Evolutionary conservation across 139 green algal genomes (phyloP), one percentile per base, ranked within the genome.

Genomic region (Tetradesmus lagerheimii): DNA sequence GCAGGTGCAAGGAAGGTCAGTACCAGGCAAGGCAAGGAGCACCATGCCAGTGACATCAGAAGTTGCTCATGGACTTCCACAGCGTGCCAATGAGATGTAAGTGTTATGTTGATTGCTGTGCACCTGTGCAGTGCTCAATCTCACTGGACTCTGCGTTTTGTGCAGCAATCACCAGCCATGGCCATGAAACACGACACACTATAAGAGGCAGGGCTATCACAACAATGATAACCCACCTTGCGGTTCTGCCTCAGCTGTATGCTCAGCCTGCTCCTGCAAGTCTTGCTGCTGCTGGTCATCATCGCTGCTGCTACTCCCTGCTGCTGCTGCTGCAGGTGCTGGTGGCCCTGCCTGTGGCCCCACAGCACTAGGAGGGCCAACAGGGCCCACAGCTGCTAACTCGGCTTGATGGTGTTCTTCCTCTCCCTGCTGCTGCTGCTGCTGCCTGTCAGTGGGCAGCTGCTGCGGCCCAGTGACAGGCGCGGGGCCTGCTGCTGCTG

Each of bases 361-460:
- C 80, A 53, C 23, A 90, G 43, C 12, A 75, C 11, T 41, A 86
- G 80, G 47, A 0, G 82, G 82, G 29, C 43, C 82, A 20, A 39
- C 57, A 23, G 82, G 82, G 14, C 47, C 82, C 41, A 87, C 64
- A 34, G n/a, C 82, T 86, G 39, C 5, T 16, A 11, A 20, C 6
- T 4, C 39, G 14, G 38, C 41, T 57, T 75, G 14, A 27, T 86
- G 45, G n/a, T 14, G 6, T 53, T 53, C n/a, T 45, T 35, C 18
- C 45, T n/a, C 2, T 20, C 6, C 82, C 83, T 89, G 85, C 85
- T 83, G 86, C 86, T 89, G 85, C 85, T 83, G 86, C 86, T 67
- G 85, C 66, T 50, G 66, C 41, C 0, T 74, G 27, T 38, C 31
- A 41, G 5, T 34, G 23, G 6, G 62, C 31, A 20, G 83, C 83